Base-by-base conservation (phyloP, 371 early-diverging fungal genomes). In the Parasitella parasitica region DNA sequence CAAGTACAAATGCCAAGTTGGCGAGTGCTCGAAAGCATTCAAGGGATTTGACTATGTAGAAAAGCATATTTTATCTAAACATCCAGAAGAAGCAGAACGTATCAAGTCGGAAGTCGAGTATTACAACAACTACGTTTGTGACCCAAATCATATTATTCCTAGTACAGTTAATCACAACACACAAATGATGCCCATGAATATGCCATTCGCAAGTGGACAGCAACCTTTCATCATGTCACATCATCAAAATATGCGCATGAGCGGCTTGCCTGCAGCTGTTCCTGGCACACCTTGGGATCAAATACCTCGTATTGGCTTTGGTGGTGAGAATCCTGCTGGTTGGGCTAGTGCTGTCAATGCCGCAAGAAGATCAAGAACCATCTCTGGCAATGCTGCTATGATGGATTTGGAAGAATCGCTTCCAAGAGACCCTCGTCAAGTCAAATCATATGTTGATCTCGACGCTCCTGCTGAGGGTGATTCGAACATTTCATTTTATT, bases 31-130 rank as follows among this genome's bases (percentile, higher is more conserved):
- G 11, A 98, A 98, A 81, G 91, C 96, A 46, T 98, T 98, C 85
- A 90, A 93, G 64, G 97, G 95, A 12, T 87, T 89, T 49, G 94
- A 92, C 63, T 98, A 92, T 85, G 95, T 96, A 12, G 87, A 87
- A 70, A 97, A 97, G 75, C 98, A 98, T 69, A 89, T 98, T 59
- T 64, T 84, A 46, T 75, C 83, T 49, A 98, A 97, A 75, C 98
- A 98, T 67, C 82, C 87, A 3, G 90, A 90, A 39, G 81, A 88
- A 28, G 77, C 89, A 38, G 86, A 87, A 26, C 67, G 72, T 18
- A 73, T 84, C 37, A 77, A 73, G 54, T 70, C 75, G 34, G 91
- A 91, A 20, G 86, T 88, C 16, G 77, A 79, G 20, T 91, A 87
- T 59, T 94, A 88, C 73, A 97, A 97, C 78, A 90, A 88, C 72